Evolutionary conservation across 2,329 filamentous ascomycete species (phyloP), one percentile per base, ranked within the genome.

Genomic region (Claviceps arundinis): DNA sequence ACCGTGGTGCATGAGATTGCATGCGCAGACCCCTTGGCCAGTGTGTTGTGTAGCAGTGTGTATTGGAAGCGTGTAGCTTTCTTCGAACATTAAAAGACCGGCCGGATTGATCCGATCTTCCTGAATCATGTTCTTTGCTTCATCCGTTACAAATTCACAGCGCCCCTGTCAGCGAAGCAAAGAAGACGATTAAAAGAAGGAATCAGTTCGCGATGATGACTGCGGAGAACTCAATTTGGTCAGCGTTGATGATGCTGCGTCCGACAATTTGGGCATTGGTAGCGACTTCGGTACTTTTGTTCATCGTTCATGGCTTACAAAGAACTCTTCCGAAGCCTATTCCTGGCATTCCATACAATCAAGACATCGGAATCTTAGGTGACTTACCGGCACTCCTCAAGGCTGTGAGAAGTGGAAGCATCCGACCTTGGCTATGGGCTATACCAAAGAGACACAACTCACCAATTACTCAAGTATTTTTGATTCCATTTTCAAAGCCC

Each of bases 341-440:
- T 5, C 45, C 37, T 16, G 37, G 50, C 4, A 48, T 52, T 1
- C 45, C 50, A n/a, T 52, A 52, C 45, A 42, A 51, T n/a, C 19
- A 30, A 30, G 17, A 19, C 4, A 34, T 37, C 5, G 50, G 42
- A 11, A 26, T 51, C 9, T 19, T 40, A 1, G 50, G 49, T 9
- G 43, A 51, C 43, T 13, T 45, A 7, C 50, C 34, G 1, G 50
- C 43, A 19, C 26, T 47, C 8, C 38, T 13, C 34, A 14, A 40
- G 30, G 7, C 22, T 3, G 2, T 19, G 16, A 51, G 19, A 17
- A 9, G 1, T 24, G 45, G 50, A 2, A 38, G 30, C 34, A 9
- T 45, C 5, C 34, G 24, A 13, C 8, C 46, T 44, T 48, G 46
- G 50, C 16, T 48, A 38, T 37, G 45, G 4, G 16, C 8, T 7